Base-by-base conservation (phyloP, 2,329 filamentous ascomycete species). In the Pseudophaeomoniella oleicola region DNA sequence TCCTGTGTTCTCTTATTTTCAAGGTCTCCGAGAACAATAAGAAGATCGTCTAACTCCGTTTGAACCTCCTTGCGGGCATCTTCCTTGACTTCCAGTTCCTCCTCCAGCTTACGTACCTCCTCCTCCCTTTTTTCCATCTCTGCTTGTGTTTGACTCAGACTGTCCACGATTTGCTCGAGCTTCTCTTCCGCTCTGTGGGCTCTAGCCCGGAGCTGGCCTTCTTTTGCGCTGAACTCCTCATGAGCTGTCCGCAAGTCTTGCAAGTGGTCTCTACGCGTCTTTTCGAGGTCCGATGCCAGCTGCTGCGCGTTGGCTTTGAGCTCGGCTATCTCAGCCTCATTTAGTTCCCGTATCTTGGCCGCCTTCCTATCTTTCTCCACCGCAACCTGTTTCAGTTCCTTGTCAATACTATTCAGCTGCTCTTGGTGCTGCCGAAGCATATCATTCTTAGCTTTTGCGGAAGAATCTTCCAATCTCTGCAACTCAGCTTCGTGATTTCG, bases 1-100 rank as follows among this genome's bases (percentile, higher is more conserved):
- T 88, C 85, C 47, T 72, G 75, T 30, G 69, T 67, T 34, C 75
- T 66, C 59, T 87, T 88, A 37, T 84, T 80, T 56, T 90, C 83
- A 13, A 86, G 52, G 51, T 90, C 83, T 11, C 74, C 76, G 56
- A 87, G 84, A 4, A 90, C 78, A 62, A 88, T 81, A 22, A 90
- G 61, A 37, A 88, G 64, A 54, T 90, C 83, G 46, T 90, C 83
- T 32, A 88, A 64, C 55, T 90, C 83, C 2, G 72, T 67, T 52
- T 88, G 82, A 4, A 70, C 68, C 2, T 69, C 60, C 42, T 74
- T 67, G 38, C 71, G 75, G 39, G 79, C 75, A 41, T 74, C 68
- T 45, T 77, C 72, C 42, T 72, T 77, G 44, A 69, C 59, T 9
- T 48, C 44, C 15, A 55, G 32, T 12, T 43, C 43, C 16, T 35